Conservation (phyloP, 495 filamentous ascomycete genomes). For the Chaetomium fimeti region DNA sequence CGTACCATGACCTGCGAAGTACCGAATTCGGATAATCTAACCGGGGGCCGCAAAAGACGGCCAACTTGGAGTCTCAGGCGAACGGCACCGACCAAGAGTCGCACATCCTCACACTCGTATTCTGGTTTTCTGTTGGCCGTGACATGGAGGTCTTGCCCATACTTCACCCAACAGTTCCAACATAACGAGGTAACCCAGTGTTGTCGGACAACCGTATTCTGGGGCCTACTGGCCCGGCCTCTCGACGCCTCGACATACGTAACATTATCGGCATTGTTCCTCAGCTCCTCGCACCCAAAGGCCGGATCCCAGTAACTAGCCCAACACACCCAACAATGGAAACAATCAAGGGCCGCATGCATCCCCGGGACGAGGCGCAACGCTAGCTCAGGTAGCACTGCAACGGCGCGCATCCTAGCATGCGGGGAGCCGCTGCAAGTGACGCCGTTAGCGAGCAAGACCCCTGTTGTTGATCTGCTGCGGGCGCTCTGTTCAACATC, state of each 20-base stretch:
- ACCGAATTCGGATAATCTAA: background rate
- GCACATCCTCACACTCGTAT: background rate
- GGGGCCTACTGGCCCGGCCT: background rate
- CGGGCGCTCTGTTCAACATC: conserved; percentile 1
- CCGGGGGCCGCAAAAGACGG: background rate
- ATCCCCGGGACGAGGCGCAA: background rate
- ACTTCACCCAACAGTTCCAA: background rate
- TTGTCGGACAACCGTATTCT: background rate
- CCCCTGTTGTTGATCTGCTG: background rate
- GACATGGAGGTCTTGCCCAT: background rate
- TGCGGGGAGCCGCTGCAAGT: conserved; percentile 8
- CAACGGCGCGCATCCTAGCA: conserved; percentile 4
- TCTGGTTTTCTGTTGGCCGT: background rate
- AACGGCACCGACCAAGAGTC: conserved; percentile 1
- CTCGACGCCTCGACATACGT: background rate
- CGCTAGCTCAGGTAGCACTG: background rate
- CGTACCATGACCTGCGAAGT: background rate
- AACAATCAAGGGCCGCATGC: background rate
- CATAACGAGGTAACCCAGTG: background rate
- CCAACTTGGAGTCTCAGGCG: background rate
- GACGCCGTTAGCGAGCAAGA: conserved; percentile 9
- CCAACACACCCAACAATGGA: background rate
- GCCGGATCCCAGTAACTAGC: background rate
- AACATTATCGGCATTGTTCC: background rate
- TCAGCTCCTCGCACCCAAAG: background rate